Percentiles rank a stretch among this genome's conserved stretches.
Conservation (phyloP, 2,329 filamentous ascomycete genomes). For the Conoideocrella luteorostrata region DNA sequence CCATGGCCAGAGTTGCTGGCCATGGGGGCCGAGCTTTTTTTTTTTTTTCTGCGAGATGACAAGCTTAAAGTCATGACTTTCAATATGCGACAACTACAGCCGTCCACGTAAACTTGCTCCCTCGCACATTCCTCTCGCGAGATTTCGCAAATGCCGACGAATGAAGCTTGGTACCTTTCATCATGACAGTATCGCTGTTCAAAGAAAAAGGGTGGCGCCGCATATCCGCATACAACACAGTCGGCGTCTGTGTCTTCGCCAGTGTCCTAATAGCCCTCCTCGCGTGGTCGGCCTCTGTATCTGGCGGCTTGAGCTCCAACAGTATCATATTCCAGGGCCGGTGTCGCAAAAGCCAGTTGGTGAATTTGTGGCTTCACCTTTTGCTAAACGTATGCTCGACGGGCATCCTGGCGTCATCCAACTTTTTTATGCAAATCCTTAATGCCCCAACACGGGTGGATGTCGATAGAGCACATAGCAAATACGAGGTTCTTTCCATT, state of each 20-base stretch:
- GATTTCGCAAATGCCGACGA: no score
- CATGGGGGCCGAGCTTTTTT: no score
- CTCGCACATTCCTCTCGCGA: no score
- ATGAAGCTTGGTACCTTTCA: no score
- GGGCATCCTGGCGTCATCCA: slow-evolving; percentile 37
- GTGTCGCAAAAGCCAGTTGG: slow-evolving; percentile 8
- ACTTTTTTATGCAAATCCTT: slow-evolving; percentile 47
- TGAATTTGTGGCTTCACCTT: slow-evolving; percentile 31
- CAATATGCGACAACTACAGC: no score
- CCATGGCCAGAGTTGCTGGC: no score
- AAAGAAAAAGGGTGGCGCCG: neutral
- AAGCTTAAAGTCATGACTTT: no score
- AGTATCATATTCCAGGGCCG: slow-evolving; percentile 9
- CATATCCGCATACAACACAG: neutral
- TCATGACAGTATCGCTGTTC: neutral
- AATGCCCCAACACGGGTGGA: slow-evolving; percentile 42
- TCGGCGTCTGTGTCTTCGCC: neutral
- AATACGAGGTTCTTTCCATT: slow-evolving; percentile 4
- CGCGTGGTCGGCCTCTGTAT: neutral
- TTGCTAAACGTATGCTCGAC: slow-evolving; percentile 41
- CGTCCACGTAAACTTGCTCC: no score
- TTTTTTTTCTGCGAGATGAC: no score
- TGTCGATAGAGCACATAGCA: slow-evolving; percentile 26
- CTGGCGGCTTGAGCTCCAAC: neutral
- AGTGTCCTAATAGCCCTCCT: neutral